phyloP scores from a whole-genome alignment of 345 rosid genomes.

The Bruguiera sexangula region DNA sequence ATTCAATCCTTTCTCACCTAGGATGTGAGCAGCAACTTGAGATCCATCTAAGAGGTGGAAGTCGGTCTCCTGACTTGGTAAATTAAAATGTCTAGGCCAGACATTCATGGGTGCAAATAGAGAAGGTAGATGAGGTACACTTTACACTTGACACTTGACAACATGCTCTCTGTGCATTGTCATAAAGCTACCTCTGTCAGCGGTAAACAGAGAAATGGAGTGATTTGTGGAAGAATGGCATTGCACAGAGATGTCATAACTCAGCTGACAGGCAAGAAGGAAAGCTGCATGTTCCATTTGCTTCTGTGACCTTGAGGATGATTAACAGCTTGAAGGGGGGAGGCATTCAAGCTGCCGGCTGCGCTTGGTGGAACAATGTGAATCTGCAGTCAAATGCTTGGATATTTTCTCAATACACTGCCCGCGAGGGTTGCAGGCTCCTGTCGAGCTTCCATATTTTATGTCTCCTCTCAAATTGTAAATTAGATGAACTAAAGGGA shows the following conservation, averaged over 20 bases:
- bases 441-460: conserved; percentile 49
- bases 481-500: no score
- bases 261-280: conserved; percentile 30
- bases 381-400: conserved; percentile 12
- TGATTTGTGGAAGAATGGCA: conserved; percentile 41
- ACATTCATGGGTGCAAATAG: conserved; percentile 54
- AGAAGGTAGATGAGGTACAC: conserved; percentile 49
- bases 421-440: conserved; percentile 47
- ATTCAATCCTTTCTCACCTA: conserved; percentile 41
- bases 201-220: conserved; percentile 53
- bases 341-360: conserved; percentile 56
- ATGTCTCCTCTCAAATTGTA: no score
- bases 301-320: conserved; percentile 63
- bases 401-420: conserved; percentile 60
- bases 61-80: conserved; percentile 58
- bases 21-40: conserved; percentile 57
- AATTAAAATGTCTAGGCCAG: conserved; percentile 63
- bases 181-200: conserved; percentile 26
- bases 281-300: conserved; percentile 63
- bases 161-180: conserved; percentile 44
- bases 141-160: conserved; percentile 46
- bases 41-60: conserved; percentile 52
- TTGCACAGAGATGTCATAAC: conserved; percentile 15
- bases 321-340: conserved; percentile 62
- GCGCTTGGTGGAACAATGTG: conserved; percentile 39